Evolutionary conservation across 2,329 filamentous ascomycete genomes (phyloP).

Genomic region (Calonectria fujianensis): DNA sequence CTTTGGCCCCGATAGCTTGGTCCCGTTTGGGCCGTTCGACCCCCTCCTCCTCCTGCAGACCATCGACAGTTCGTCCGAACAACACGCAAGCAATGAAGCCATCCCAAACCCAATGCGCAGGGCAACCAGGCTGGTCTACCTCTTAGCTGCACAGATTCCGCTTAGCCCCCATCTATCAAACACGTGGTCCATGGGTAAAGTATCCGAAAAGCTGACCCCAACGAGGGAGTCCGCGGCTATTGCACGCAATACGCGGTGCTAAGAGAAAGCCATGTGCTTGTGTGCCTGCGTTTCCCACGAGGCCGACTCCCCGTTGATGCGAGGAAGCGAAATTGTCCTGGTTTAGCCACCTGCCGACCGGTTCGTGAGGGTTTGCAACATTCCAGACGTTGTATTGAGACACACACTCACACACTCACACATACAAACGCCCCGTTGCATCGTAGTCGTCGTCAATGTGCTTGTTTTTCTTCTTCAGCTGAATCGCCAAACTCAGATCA

Average conservation of each 20-base stretch:
- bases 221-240: neutral
- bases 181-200: conserved; percentile 17
- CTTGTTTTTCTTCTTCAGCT: neutral
- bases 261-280: neutral
- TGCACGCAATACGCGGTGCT: neutral
- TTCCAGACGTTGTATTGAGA: neutral
- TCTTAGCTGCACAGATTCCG: conserved; percentile 5
- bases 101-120: conserved; percentile 8
- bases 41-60: neutral
- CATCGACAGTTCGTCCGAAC: conserved; percentile 21
- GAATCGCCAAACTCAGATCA: neutral
- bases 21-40: conserved; percentile 6
- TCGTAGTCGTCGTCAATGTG: neutral
- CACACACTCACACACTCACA: neutral
- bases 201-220: conserved; percentile 2
- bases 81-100: neutral
- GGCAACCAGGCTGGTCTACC: neutral
- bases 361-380: neutral
- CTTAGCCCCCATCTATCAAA: conserved; percentile 23
- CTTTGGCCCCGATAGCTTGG: neutral
- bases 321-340: neutral
- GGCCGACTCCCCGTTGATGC: neutral
- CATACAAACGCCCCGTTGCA: neutral
- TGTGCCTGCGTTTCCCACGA: neutral
- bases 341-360: neutral